Percentiles rank a stretch among this genome's conserved stretches.
These are phyloP conservation scores for Aspergillus hiratsukae DNA, from an alignment of 2,329 filamentous ascomycete species.

Conservation along the genomic window DNA sequence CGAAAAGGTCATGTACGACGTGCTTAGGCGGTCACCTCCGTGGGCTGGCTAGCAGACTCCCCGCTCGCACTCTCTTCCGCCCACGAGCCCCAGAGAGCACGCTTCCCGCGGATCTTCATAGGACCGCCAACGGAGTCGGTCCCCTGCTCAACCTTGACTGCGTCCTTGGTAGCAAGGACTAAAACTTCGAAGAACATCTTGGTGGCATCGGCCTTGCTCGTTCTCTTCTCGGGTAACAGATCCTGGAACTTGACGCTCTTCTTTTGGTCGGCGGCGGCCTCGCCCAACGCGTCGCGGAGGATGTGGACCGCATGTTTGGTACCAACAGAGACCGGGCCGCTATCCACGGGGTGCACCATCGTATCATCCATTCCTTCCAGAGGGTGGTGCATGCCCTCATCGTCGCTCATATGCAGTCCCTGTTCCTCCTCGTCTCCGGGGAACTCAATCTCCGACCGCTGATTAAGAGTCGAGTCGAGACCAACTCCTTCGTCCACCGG, in stretches of 20 bases:
- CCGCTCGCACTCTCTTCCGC: slow-evolving; percentile 63
- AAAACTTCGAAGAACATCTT: slow-evolving; percentile 99
- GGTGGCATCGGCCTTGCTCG: slow-evolving; percentile 84
- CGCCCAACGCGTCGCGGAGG: slow-evolving; percentile 79
- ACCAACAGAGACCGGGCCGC: slow-evolving; percentile 79
- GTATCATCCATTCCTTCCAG: slow-evolving; percentile 73
- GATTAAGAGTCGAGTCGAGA: slow-evolving; percentile 43
- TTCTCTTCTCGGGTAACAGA: slow-evolving; percentile 74
- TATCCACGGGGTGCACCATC: slow-evolving; percentile 74
- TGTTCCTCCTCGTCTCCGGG: slow-evolving; percentile 54
- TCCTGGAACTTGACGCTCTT: slow-evolving; percentile 86
- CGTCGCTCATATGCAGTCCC: slow-evolving; percentile 42
- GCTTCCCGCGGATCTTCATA: slow-evolving; percentile 82
- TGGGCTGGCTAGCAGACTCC: slow-evolving; percentile 37
- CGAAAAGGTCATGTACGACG: not conserved
- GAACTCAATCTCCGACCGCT: slow-evolving; percentile 62
- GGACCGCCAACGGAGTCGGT: slow-evolving; percentile 67
- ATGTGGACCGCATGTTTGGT: slow-evolving; percentile 96
- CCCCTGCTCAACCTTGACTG: slow-evolving; percentile 90
- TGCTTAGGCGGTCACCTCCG: slow-evolving; percentile 20
- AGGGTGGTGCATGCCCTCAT: slow-evolving; percentile 43
- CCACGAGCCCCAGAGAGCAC: slow-evolving; percentile 96
- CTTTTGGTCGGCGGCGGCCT: slow-evolving; percentile 62
- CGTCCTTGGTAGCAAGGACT: slow-evolving; percentile 94
- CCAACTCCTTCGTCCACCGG: slow-evolving; percentile 48